Evolutionary conservation across 108 stramenopile species (phyloP).

Genomic region (Cyclotella atomus): DNA sequence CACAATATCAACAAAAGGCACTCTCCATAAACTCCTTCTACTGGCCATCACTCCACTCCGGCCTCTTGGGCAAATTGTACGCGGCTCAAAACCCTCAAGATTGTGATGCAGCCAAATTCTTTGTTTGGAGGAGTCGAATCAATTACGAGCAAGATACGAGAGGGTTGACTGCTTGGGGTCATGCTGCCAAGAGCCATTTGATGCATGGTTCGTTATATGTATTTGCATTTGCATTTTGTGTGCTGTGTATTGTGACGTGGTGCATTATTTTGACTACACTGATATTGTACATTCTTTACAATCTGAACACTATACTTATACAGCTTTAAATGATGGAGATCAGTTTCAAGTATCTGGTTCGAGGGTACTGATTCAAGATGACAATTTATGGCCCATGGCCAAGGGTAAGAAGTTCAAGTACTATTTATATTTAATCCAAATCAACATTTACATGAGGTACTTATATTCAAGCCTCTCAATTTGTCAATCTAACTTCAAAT

Average conservation of each 20-base stretch:
- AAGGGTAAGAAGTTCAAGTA: conserved; percentile 1
- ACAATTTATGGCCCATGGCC: conserved; percentile 43
- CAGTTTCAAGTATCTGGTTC: conserved; percentile 13
- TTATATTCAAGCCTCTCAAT: too few species aligned
- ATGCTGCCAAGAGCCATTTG: conserved; percentile 28
- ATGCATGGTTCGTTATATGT: conserved; percentile 20
- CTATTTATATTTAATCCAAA: too few species aligned
- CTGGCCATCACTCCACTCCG: conserved; percentile 31
- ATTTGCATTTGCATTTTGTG: neutral
- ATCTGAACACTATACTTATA: neutral
- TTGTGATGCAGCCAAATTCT: conserved; percentile 36
- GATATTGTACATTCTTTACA: neutral
- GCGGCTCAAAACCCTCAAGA: conserved; percentile 26
- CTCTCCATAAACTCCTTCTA: conserved; percentile 30
- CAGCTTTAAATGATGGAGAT: conserved; percentile 41
- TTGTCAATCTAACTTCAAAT: too few species aligned
- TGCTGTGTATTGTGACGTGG: neutral
- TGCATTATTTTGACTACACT: neutral
- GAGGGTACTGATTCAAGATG: conserved; percentile 35
- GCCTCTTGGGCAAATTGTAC: conserved; percentile 22
- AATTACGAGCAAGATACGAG: conserved; percentile 31
- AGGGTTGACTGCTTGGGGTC: conserved; percentile 42
- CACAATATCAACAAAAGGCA: conserved; percentile 5
- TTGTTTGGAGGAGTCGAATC: conserved; percentile 20
- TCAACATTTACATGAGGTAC: too few species aligned